Evolutionary conservation across 2,329 filamentous ascomycete genomes (phyloP).

Genomic region (Parastagonospora nodorum): DNA sequence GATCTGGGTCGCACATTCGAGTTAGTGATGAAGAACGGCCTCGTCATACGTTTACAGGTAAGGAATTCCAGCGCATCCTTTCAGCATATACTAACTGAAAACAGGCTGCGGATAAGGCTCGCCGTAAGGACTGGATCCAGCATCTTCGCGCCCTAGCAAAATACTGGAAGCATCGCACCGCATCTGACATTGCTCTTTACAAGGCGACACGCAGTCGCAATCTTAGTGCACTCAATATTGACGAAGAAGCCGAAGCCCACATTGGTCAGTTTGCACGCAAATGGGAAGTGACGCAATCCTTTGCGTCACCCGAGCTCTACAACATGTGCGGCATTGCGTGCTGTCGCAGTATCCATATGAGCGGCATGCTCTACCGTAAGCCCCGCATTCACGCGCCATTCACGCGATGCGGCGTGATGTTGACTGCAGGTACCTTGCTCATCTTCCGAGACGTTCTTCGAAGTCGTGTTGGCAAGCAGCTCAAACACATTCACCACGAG

Average conservation of each 20-base stretch:
- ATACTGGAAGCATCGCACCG: conserved; percentile 66
- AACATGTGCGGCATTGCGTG: conserved; percentile 69
- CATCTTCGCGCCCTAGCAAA: conserved; percentile 61
- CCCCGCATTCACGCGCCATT: conserved; percentile 67
- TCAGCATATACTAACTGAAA: conserved; percentile 11
- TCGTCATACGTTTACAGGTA: conserved; percentile 65
- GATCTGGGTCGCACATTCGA: conserved; percentile 66
- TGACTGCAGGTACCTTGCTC: conserved; percentile 64
- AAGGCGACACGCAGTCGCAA: conserved; percentile 64
- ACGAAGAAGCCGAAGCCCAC: conserved; percentile 68
- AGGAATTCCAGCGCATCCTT: not conserved
- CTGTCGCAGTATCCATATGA: conserved; percentile 66
- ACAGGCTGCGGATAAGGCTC: conserved; percentile 58
- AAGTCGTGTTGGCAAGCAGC: conserved; percentile 58
- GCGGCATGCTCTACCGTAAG: conserved; percentile 67
- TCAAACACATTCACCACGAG: conserved; percentile 66
- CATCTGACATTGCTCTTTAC: conserved; percentile 62
- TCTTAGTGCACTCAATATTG: conserved; percentile 64
- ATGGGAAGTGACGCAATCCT: conserved; percentile 69
- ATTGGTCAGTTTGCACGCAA: conserved; percentile 70
- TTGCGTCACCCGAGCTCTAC: conserved; percentile 68
- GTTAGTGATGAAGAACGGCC: conserved; percentile 64
- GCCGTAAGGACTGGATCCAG: conserved; percentile 66
- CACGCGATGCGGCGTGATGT: conserved; percentile 63
- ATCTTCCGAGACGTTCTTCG: conserved; percentile 67